Evolutionary conservation across 768 basidiomycete genomes (phyloP).

Genomic region (Cyclocybe cylindracea): DNA sequence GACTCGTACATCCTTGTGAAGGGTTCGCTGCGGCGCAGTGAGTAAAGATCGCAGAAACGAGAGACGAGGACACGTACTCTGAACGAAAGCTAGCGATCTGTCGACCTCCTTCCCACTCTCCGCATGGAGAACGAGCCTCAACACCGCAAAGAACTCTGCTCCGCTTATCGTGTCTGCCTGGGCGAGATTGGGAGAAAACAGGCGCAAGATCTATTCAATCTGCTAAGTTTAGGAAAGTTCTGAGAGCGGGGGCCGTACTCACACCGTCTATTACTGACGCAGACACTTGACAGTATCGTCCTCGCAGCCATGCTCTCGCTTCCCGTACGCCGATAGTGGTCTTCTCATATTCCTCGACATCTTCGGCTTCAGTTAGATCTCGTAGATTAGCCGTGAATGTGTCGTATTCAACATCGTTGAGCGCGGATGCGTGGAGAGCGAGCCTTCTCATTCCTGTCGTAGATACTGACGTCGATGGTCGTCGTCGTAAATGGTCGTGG

Average conservation of each 20-base stretch:
- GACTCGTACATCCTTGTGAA: neutral
- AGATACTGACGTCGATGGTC: too few relatives aligned
- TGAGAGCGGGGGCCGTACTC: conserved; percentile 17
- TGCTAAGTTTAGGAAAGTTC: neutral
- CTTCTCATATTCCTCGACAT: conserved; percentile 45
- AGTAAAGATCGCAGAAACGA: neutral
- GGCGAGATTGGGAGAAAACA: conserved; percentile 59
- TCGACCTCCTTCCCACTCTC: conserved; percentile 64
- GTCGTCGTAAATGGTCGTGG: too few relatives aligned
- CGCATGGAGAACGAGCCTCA: conserved; percentile 66
- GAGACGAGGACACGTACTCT: conserved; percentile 50
- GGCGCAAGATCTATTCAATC: conserved; percentile 56
- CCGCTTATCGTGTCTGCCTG: conserved; percentile 57
- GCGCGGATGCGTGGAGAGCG: conserved; percentile 71
- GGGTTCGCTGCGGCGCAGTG: neutral
- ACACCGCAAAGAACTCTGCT: conserved; percentile 76
- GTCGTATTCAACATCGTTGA: conserved; percentile 71
- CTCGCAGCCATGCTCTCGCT: conserved; percentile 73
- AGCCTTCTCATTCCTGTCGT: conserved; percentile 53
- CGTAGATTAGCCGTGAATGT: conserved; percentile 63
- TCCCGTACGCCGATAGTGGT: conserved; percentile 62
- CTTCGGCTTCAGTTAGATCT: conserved; percentile 46
- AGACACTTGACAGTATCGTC: conserved; percentile 60
- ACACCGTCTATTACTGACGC: conserved; percentile 61
- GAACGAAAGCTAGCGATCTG: conserved; percentile 68